phyloP scores from a whole-genome alignment of 2,329 filamentous ascomycete genomes.

The Fusarium irregulare region DNA sequence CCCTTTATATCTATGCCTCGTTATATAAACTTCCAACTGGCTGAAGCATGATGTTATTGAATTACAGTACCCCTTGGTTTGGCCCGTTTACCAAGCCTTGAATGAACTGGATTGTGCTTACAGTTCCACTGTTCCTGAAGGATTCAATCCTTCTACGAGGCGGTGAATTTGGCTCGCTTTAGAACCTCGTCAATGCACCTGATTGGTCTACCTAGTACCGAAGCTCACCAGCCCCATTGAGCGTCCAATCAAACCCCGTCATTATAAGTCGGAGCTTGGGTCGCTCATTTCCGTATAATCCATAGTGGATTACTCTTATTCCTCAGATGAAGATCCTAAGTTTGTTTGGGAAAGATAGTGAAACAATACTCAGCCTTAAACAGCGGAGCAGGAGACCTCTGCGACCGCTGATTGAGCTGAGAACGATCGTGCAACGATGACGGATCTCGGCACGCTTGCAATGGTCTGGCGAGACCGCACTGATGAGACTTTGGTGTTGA shows the following conservation, averaged over 20 bases:
- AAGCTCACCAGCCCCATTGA: fast-evolving
- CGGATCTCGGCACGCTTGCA: background rate
- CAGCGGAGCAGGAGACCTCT: background rate
- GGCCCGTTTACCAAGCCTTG: background rate
- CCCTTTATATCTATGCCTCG: fast-evolving
- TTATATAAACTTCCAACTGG: background rate
- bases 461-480: background rate
- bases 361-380: background rate
- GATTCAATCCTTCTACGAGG: background rate
- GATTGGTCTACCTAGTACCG: background rate
- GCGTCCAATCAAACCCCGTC: background rate
- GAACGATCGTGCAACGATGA: background rate
- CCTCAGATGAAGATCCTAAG: background rate
- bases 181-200: background rate
- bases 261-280: background rate
- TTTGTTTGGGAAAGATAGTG: background rate
- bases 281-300: background rate
- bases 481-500: background rate
- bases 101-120: background rate
- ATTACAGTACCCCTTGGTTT: background rate
- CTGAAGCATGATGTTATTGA: background rate
- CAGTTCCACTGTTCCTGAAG: background rate
- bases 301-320: background rate
- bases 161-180: background rate
- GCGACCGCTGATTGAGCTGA: background rate